Evolutionary conservation across 768 basidiomycete genomes (phyloP).

Genomic region (Porphyrellus cyaneotinctus): DNA sequence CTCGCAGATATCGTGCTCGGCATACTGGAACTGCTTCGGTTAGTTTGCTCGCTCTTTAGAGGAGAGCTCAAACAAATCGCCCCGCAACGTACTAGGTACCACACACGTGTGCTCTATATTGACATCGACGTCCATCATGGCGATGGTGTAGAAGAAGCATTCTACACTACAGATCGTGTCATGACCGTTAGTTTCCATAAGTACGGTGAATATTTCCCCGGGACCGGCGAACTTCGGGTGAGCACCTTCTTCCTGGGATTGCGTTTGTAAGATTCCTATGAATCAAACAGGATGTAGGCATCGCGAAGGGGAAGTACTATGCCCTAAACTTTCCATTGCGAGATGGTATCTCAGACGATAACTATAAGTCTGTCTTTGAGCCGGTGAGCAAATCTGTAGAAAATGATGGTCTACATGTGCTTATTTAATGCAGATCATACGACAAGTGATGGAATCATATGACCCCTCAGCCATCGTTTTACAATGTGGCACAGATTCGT

Average conservation of each 20-base stretch:
- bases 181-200: slow-evolving; percentile 99
- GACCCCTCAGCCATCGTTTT: slow-evolving; percentile 93
- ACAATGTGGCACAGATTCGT: slow-evolving; percentile 95
- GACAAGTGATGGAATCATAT: slow-evolving; percentile 90
- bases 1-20: slow-evolving; percentile 92
- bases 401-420: not conserved
- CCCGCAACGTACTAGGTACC: slow-evolving; percentile 54
- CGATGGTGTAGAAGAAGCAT: slow-evolving; percentile 98
- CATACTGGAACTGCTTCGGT: slow-evolving; percentile 90
- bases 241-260: slow-evolving; percentile 22
- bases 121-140: slow-evolving; percentile 99
- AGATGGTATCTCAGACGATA: slow-evolving; percentile 93
- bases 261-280: slow-evolving; percentile 7
- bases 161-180: slow-evolving; percentile 97
- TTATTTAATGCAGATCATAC: slow-evolving; percentile 66
- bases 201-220: slow-evolving; percentile 98
- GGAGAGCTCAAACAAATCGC: not conserved
- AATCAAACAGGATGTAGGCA: slow-evolving; percentile 72
- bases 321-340: slow-evolving; percentile 92
- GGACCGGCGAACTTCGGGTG: slow-evolving; percentile 94
- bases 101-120: slow-evolving; percentile 92
- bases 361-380: slow-evolving; percentile 92
- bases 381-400: slow-evolving; percentile 54
- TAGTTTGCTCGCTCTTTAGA: slow-evolving; percentile 12
- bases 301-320: slow-evolving; percentile 92